Percentiles rank a stretch among this genome's conserved stretches.
Conservation (phyloP, 768 basidiomycete species). For the Russula emetica region DNA sequence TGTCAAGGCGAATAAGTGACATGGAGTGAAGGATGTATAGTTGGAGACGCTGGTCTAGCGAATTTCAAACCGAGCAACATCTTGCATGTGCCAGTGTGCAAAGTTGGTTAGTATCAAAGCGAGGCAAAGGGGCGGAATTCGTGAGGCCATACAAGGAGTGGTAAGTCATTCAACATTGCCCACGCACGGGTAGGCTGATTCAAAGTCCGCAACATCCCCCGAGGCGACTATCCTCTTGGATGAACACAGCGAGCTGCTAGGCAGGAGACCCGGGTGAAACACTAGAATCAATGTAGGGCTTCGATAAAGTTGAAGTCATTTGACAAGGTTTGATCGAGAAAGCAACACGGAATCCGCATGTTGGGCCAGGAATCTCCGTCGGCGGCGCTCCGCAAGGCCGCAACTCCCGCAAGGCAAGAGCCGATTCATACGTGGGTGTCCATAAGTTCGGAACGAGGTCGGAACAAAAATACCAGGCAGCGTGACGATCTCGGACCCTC, state of each 20-base stretch:
- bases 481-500: neutral
- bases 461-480: neutral
- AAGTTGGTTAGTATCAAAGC: neutral
- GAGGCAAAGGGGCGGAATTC: slow-evolving; percentile 15
- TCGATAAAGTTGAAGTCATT: neutral
- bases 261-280: neutral
- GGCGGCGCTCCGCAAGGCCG: slow-evolving; percentile 6
- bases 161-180: neutral
- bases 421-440: neutral
- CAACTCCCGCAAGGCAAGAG: neutral
- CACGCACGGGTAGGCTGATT: neutral
- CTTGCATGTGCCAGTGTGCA: neutral
- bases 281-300: neutral
- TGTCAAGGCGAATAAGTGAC: neutral
- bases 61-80: neutral
- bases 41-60: neutral
- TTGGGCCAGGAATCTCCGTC: neutral
- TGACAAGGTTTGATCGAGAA: neutral
- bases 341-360: slow-evolving; percentile 14
- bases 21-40: too few relatives aligned
- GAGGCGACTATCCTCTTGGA: neutral
- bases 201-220: neutral
- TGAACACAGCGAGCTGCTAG: too few relatives aligned
- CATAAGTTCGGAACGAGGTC: neutral
- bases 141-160: slow-evolving; percentile 5